These are phyloP conservation scores for Huiozyma sinensis DNA, from an alignment of 805 yeast species.

Conservation along the genomic window DNA sequence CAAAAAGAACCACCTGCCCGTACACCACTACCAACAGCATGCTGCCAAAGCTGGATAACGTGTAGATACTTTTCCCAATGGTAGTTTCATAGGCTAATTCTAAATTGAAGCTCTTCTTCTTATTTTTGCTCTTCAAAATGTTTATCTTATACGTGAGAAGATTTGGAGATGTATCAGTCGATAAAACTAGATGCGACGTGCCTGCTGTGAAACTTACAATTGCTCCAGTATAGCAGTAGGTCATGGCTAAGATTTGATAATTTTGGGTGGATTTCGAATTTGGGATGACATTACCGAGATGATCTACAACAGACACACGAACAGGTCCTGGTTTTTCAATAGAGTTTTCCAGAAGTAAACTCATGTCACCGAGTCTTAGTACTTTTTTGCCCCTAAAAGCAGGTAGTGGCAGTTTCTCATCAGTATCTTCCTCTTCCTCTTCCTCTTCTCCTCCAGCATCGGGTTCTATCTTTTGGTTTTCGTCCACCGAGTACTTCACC, in stretches of 20 bases:
- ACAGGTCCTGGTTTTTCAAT: background rate
- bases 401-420: constrained; percentile 4
- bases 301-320: background rate
- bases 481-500: background rate
- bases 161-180: constrained; percentile 23
- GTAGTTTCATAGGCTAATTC: constrained; percentile 50
- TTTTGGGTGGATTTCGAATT: background rate
- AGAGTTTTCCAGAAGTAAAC: constrained; percentile 4
- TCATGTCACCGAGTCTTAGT: constrained; percentile 2
- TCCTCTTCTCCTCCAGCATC: constrained; percentile 5
- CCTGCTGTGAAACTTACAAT: constrained; percentile 20
- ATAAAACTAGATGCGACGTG: constrained; percentile 34
- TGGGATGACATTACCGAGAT: background rate
- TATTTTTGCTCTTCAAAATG: constrained; percentile 15
- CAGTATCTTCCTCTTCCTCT: constrained; percentile 7
- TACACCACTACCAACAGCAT: constrained; percentile 50
- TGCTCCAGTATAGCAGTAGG: constrained; percentile 7
- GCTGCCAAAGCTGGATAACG: constrained; percentile 48
- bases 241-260: background rate
- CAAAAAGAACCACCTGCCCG: constrained; percentile 47
- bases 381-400: constrained; percentile 6
- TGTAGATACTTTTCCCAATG: constrained; percentile 36
- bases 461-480: constrained; percentile 2
- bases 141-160: constrained; percentile 13
- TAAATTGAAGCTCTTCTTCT: constrained; percentile 24